Evolutionary conservation across 257 asterid species (phyloP).

Genomic region (Capsicum chinense): DNA sequence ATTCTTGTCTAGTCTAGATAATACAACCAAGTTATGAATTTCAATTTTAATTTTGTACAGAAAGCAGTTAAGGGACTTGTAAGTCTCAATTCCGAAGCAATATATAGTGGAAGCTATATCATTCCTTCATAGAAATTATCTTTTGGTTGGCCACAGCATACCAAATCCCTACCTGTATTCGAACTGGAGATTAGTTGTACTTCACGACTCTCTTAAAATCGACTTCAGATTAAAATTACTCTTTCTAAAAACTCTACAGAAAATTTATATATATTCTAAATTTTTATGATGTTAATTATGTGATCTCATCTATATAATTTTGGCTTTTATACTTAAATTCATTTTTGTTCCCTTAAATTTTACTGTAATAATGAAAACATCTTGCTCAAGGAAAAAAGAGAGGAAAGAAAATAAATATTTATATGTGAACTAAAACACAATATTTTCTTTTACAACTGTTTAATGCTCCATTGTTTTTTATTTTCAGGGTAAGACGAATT

Average conservation of each 20-base stretch:
- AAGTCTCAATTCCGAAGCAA: too few relatives aligned
- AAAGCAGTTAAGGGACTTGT: not conserved
- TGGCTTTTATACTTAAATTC: too few relatives aligned
- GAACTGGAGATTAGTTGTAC: not conserved
- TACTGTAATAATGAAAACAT: too few relatives aligned
- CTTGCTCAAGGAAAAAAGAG: not conserved
- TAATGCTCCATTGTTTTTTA: not conserved
- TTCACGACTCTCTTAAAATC: not conserved
- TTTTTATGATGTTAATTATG: too few relatives aligned
- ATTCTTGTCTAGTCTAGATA: too few relatives aligned
- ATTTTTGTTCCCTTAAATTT: too few relatives aligned
- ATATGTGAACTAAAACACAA: not conserved
- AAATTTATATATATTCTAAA: too few relatives aligned
- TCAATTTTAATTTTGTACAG: not conserved
- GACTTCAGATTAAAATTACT: not conserved
- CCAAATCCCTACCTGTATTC: not conserved
- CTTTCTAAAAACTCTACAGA: not conserved
- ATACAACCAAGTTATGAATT: too few relatives aligned
- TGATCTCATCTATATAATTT: not conserved
- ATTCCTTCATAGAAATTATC: not conserved
- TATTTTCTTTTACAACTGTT: not conserved
- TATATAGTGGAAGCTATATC: too few relatives aligned
- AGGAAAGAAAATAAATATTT: not conserved
- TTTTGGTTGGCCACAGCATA: not conserved
- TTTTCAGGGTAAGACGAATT: not conserved